A percentile compares a stretch with the other conserved stretches of the same genome.
Evolutionary conservation across 371 early-diverging fungal genomes (phyloP).

Genomic region (Rhizopus microsporus): DNA sequence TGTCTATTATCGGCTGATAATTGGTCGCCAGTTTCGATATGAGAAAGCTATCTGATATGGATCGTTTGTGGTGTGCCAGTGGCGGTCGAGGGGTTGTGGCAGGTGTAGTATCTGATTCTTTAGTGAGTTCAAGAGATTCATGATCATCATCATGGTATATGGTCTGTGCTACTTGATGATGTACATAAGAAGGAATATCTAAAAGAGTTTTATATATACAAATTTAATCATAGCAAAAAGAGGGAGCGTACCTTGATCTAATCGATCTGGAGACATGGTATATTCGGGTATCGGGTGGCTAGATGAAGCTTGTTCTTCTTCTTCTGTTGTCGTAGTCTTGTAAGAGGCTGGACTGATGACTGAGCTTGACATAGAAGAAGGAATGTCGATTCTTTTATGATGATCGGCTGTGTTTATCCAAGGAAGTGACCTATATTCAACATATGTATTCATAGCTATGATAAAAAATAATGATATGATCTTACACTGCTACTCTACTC

Average conservation of each 20-base stretch:
- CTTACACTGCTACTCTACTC: constrained; percentile 43
- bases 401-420: constrained; percentile 17
- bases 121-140: neutral
- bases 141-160: neutral
- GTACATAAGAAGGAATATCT: constrained; percentile 31
- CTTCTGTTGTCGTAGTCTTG: neutral
- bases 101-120: too few species aligned
- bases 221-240: neutral
- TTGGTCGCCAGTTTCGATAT: neutral
- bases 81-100: neutral
- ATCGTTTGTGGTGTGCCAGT: neutral
- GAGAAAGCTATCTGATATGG: neutral
- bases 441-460: neutral
- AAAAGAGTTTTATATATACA: constrained; percentile 3
- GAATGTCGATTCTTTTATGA: neutral
- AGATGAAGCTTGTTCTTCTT: neutral
- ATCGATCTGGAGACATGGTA: constrained; percentile 9
- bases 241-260: constrained; percentile 15
- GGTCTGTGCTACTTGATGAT: neutral
- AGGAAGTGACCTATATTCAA: constrained; percentile 10
- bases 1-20: neutral
- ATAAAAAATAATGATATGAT: neutral
- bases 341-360: neutral
- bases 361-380: neutral
- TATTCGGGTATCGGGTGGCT: neutral